Evolutionary conservation across 345 rosid species (phyloP), one percentile per base, ranked within the genome.

Genomic region (Heritiera littoralis): DNA sequence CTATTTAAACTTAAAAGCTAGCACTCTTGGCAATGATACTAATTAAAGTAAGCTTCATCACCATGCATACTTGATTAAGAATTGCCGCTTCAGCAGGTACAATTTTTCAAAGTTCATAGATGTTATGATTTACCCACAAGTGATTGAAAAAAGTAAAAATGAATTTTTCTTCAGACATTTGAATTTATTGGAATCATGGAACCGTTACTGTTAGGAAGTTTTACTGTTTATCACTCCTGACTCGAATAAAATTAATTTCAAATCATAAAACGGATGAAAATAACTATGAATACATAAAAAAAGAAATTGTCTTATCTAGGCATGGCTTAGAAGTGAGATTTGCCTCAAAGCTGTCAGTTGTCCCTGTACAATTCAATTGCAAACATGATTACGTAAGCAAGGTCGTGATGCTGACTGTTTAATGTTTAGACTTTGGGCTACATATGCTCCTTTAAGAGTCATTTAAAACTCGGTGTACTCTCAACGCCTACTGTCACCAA

Each of bases 391-490:
- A 63, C 5, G 40, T 12, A 63, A 12, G 66, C 28, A 6, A 64
- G 17, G 43, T 64, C 43, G 43, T 64, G 67, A 32, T 64, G 43
- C 67, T 64, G 67, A 6, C 66, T 32, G 43, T 32, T 64, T 35
- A 64, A 43, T 32, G 43, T 32, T 64, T 35, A 64, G 67, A 64
- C n/a, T 13, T 32, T 64, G 40, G 40, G 67, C 67, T 30, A 2
- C 3, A 23, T 5, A 9, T 41, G 43, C 32, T 20, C 32, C 30
- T 23, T 56, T n/a, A 7, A n/a, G 28, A 6, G 2, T 23, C 43
- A 63, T 64, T 64, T 64, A 64, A 68, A 68, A 68, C 72, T 46
- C 51, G 72, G 9, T 45, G 52, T 20, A n/a, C 17, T 20, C 64
- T 64, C 67, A 64, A 63, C n/a, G 43, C 43, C 40, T 28, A 11